Evolutionary conservation across 2,329 filamentous ascomycete genomes (phyloP), one percentile per base, ranked within the genome.

Genomic region (Scedosporium apiospermum): DNA sequence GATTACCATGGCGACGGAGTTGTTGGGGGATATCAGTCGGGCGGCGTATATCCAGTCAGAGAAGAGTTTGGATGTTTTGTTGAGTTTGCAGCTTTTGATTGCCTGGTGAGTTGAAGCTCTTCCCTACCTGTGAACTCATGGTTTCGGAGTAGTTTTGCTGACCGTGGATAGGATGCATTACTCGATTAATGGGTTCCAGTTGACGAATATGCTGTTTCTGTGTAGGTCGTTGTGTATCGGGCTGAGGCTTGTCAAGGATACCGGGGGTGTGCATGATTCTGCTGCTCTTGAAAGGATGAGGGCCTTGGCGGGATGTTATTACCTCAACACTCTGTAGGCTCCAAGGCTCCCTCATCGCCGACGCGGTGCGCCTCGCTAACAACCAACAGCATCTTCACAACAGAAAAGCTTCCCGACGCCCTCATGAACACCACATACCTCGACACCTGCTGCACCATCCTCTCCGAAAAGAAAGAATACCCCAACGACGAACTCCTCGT

Each of bases 301-400:
- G 55, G 78, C 79, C 0, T 81, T 79, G 67, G 74, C 75, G 0
- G 80, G 78, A 2, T 78, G 77, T 3, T 83, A 80, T 63, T 82
- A 82, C 62, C 66, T 82, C 3, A 78, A 80, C 34, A 79, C 79
- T 6, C 66, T 79, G 78, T 81, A 64, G 67, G 77, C 71, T 2
- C 1, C 34, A 7, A 6, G 10, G 12, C n/a, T 34, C n/a, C 21
- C 14, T 30, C 44, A 30, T 23, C 5, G 12, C 0, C 41, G 6
- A 5, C 60, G n/a, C 2, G 18, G 5, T 57, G 14, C n/a, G 1
- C 4, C 12, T 18, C 16, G 10, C 12, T 7, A 12, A 14, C 26
- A 30, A 1, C 12, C 4, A 21, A 73, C 38, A 63, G 61, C 26
- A 63, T 78, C 27, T 77, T 78, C 64, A 76, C 74, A 2, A 74